Evolutionary conservation across 805 yeast species (phyloP), one percentile per base, ranked within the genome.

Genomic region (Candida quercuum): DNA sequence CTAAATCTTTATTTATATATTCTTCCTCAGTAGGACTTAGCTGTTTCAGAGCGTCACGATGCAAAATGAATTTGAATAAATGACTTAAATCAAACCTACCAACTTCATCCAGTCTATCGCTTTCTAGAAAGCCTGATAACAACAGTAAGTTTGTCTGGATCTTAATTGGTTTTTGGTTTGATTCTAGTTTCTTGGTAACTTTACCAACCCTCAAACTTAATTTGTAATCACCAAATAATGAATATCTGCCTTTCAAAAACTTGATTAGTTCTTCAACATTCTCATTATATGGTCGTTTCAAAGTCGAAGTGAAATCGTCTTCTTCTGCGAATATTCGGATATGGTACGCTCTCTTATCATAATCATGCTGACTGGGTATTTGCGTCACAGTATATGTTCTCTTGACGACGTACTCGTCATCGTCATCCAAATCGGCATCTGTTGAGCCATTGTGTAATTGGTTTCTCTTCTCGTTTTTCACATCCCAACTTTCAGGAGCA

Each of bases 1-100:
- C 78, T 43, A 80, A 80, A 57, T 84, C 85, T 41, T 69, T 74
- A 31, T 77, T 65, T 37, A 82, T 69, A 42, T 73, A 63, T n/a
- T 74, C 73, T 47, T 84, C 91, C 51, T 83, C 87, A 38, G 78
- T 83, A n/a, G 72, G 73, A 15, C 79, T 72, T 41, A 79, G 63
- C 39, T 72, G 77, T 34, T 83, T 70, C 25, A 83, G 65, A 15
- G 74, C 72, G 25, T 78, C 75, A 32, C 75, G 76, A 43, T 78
- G 81, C 36, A 86, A 72, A 22, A 81, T 78, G 56, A 89, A 87
- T 47, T 86, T 84, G 61, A 88, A 86, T 30, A 89, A 67, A 51
- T 79, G 86, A 35, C 88, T 79, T 43, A 88, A 60, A 59, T 89
- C 97, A 39, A 84, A 88, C 42, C 94, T 70, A 23, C 95, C 96